A percentile compares a stretch with the other conserved stretches of the same genome.
Conservation (phyloP, 2,329 filamentous ascomycete genomes). For the Colletotrichum sp. region DNA sequence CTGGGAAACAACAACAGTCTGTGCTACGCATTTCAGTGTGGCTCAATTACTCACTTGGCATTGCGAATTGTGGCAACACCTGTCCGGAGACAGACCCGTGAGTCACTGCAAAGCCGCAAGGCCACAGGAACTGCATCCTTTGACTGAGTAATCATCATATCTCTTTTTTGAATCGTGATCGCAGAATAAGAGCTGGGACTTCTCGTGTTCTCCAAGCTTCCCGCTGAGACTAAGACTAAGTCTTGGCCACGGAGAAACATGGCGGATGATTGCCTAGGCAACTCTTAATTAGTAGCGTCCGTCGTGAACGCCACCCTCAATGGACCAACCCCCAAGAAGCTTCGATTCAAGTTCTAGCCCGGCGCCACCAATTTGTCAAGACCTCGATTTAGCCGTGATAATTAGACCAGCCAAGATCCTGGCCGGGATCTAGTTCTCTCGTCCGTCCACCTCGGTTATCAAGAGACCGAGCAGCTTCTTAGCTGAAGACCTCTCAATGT, state of each 20-base stretch:
- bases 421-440: neutral
- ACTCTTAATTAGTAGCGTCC: neutral
- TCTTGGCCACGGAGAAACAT: neutral
- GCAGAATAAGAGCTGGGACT: neutral
- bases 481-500: neutral
- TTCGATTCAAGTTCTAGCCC: constrained; percentile 11
- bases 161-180: neutral
- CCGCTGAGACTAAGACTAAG: neutral
- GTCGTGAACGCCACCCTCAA: neutral
- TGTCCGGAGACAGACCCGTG: neutral
- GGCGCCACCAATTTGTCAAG: neutral
- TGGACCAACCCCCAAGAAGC: neutral
- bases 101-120: neutral
- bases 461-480: neutral
- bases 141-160: neutral
- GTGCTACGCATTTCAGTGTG: neutral
- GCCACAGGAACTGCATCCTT: neutral
- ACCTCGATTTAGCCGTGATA: neutral
- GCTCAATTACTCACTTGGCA: neutral
- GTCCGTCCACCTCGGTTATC: neutral
- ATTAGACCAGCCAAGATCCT: neutral
- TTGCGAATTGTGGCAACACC: neutral
- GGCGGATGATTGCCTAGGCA: neutral
- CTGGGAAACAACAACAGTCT: constrained; percentile 5
- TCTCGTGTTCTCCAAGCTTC: neutral